These are phyloP conservation scores for Catharanthus roseus DNA, from an alignment of 257 asterid species.

Conservation along the genomic window DNA sequence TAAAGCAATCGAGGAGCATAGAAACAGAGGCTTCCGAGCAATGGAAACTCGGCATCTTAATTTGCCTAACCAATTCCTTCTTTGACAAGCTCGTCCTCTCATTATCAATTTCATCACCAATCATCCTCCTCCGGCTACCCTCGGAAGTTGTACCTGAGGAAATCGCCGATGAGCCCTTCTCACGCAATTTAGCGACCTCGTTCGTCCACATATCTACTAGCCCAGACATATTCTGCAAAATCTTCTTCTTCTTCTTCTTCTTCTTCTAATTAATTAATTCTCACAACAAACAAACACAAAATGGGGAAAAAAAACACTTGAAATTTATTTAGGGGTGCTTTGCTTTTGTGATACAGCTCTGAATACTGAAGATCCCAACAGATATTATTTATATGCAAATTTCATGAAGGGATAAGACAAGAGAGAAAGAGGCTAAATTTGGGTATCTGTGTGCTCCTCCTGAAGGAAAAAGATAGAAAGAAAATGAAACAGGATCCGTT, in stretches of 20 bases:
- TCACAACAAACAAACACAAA: no score
- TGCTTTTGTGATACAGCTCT: no score
- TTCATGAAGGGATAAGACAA: not conserved
- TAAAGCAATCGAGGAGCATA: slow-evolving; percentile 33
- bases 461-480: no score
- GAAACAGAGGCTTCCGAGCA: slow-evolving; percentile 47
- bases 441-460: not conserved
- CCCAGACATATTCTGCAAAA: slow-evolving; percentile 37
- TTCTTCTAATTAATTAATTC: no score
- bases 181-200: slow-evolving; percentile 39
- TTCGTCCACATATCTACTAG: slow-evolving; percentile 48
- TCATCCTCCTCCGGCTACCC: slow-evolving; percentile 14
- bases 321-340: no score
- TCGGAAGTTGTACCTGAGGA: slow-evolving; percentile 5
- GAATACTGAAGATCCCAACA: not conserved
- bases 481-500: no score
- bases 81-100: slow-evolving; percentile 16
- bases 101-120: slow-evolving; percentile 12
- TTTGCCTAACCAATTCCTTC: slow-evolving; percentile 20
- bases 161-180: slow-evolving; percentile 20
- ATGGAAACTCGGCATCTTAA: slow-evolving; percentile 16
- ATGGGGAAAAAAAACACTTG: not conserved
- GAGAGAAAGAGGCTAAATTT: not conserved
- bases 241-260: no score
- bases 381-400: no score